Conservation (phyloP, 768 basidiomycete species). For the Termitomyces heimii region DNA sequence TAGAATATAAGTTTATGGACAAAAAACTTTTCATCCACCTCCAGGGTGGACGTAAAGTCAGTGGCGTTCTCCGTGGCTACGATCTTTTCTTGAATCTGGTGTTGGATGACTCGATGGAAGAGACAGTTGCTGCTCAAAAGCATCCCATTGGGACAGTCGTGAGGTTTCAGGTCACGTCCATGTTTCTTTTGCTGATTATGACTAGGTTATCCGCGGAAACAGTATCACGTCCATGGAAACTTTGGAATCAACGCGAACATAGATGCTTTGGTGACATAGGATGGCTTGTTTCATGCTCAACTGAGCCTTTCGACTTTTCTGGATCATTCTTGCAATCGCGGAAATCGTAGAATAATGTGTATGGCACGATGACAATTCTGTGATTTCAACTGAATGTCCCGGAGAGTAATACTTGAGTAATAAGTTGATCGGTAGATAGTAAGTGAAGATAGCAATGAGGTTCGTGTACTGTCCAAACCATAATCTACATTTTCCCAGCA, state of each 20-base stretch:
- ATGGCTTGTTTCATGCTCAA: background rate
- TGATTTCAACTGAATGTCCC: background rate
- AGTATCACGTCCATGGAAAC: conserved; percentile 96
- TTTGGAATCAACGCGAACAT: conserved; percentile 50
- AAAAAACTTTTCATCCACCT: conserved; percentile 93
- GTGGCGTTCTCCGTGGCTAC: conserved; percentile 91
- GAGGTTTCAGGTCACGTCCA: conserved; percentile 21
- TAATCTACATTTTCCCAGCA: too few relatives aligned
- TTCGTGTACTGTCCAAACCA: too few relatives aligned
- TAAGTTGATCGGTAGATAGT: too few relatives aligned
- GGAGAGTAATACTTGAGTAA: background rate
- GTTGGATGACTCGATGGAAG: conserved; percentile 92
- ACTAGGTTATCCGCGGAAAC: conserved; percentile 92
- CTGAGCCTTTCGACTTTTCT: background rate
- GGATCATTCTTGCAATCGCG: too few relatives aligned
- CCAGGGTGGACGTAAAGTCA: conserved; percentile 93
- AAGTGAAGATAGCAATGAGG: too few relatives aligned
- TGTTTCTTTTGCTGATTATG: conserved; percentile 4
- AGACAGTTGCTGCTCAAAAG: conserved; percentile 84
- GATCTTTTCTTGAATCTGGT: conserved; percentile 99
- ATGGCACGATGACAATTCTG: background rate
- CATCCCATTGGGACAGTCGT: conserved; percentile 91
- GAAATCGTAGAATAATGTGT: background rate
- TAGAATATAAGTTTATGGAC: conserved; percentile 86
- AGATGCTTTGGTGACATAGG: conserved; percentile 11